Conservation (phyloP, 495 filamentous ascomycete genomes). For the Cudoniella acicularis region DNA sequence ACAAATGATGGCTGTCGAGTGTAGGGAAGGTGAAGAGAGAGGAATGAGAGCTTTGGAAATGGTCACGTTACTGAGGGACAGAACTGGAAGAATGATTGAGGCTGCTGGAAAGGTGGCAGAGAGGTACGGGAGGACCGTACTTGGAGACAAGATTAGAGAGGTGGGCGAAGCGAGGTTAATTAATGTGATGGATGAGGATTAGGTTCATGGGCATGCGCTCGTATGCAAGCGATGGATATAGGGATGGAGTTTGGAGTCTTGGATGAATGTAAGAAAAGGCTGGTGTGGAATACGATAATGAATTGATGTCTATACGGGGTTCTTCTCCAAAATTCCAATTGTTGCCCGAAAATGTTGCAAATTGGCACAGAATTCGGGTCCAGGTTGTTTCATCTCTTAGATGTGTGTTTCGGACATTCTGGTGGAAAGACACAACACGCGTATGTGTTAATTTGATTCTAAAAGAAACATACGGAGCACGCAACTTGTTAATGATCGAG, state of each 20-base stretch:
- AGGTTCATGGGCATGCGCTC: too few species aligned
- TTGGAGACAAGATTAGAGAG: slow-evolving; percentile 85
- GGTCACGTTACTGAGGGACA: slow-evolving; percentile 72
- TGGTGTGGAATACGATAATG: neutral
- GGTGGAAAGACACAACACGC: too few species aligned
- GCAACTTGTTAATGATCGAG: too few species aligned
- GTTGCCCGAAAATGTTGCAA: too few species aligned
- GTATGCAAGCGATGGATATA: neutral
- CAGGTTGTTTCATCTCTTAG: too few species aligned
- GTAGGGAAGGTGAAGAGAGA: slow-evolving; percentile 83
- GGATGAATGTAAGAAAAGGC: neutral
- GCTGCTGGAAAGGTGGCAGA: slow-evolving; percentile 79
- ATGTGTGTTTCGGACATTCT: neutral
- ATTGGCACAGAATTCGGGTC: too few species aligned
- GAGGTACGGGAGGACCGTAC: slow-evolving; percentile 67
- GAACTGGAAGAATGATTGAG: slow-evolving; percentile 78
- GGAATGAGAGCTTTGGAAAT: slow-evolving; percentile 91
- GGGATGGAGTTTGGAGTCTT: neutral
- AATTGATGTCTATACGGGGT: neutral
- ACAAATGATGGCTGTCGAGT: slow-evolving; percentile 86
- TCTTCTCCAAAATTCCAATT: too few species aligned
- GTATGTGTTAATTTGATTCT: too few species aligned
- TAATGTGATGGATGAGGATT: slow-evolving; percentile 25
- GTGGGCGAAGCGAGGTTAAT: slow-evolving; percentile 22
- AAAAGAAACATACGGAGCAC: too few species aligned